phyloP scores from a whole-genome alignment of 257 asterid species.

The Nicotiana obtusifolia region DNA sequence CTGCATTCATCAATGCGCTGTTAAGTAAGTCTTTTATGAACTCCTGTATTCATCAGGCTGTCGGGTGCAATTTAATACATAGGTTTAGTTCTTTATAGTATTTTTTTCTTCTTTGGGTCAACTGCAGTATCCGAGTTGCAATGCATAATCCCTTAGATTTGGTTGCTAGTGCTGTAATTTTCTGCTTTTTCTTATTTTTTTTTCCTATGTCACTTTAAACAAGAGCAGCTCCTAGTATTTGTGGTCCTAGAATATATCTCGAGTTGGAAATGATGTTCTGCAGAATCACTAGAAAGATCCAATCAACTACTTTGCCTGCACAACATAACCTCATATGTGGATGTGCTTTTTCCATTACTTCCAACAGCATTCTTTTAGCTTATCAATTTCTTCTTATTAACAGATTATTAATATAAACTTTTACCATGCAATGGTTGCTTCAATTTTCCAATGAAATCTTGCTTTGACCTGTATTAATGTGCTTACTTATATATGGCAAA shows the following conservation, averaged over 20 bases:
- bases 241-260: background rate
- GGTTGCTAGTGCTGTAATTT: background rate
- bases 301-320: background rate
- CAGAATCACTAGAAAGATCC: background rate
- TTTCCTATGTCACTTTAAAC: background rate
- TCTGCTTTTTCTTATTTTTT: background rate
- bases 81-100: background rate
- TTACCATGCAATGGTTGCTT: background rate
- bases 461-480: background rate
- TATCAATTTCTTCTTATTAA: background rate
- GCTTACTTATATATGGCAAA: background rate
- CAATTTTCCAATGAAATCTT: background rate
- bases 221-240: background rate
- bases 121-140: background rate
- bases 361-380: background rate
- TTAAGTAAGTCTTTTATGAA: constrained; percentile 56
- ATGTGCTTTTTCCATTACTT: background rate
- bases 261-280: background rate
- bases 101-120: background rate
- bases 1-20: constrained; percentile 90
- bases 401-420: background rate
- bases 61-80: background rate
- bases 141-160: background rate
- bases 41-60: constrained; percentile 1
- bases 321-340: background rate